These are phyloP conservation scores for Magnusiomyces tetraspermus DNA, from an alignment of 1,139 yeast species.

Conservation along the genomic window DNA sequence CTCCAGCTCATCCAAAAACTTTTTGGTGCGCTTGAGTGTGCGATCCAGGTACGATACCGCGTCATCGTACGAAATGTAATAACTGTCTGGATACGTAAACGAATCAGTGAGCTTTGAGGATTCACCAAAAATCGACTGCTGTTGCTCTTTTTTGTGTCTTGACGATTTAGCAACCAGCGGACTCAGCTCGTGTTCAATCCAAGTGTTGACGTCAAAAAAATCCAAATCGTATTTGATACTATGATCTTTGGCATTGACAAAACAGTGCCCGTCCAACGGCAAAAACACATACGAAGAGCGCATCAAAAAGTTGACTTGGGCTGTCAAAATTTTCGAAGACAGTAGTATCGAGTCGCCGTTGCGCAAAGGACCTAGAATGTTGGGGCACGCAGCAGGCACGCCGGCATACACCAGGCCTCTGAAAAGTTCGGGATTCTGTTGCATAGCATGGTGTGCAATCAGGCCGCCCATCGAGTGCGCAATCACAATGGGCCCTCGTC, in stretches of 20 bases:
- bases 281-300: slow-evolving; percentile 70
- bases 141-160: not conserved
- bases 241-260: slow-evolving; percentile 48
- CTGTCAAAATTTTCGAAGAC: slow-evolving; percentile 64
- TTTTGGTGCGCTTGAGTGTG: slow-evolving; percentile 51
- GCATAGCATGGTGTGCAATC: slow-evolving; percentile 70
- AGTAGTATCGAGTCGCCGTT: slow-evolving; percentile 72
- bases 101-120: not conserved
- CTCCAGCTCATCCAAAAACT: slow-evolving; percentile 49
- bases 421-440: slow-evolving; percentile 54
- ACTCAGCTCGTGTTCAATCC: slow-evolving; percentile 68
- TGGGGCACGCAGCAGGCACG: slow-evolving; percentile 74
- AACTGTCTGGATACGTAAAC: slow-evolving; percentile 15
- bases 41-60: slow-evolving; percentile 56
- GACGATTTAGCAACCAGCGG: slow-evolving; percentile 52
- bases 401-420: slow-evolving; percentile 76
- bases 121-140: not conserved
- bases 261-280: slow-evolving; percentile 66
- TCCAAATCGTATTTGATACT: slow-evolving; percentile 56
- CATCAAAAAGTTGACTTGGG: slow-evolving; percentile 81
- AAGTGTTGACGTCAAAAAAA: slow-evolving; percentile 66
- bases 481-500: slow-evolving; percentile 53
- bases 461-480: slow-evolving; percentile 95
- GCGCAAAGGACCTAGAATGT: slow-evolving; percentile 75
- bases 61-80: slow-evolving; percentile 42